phyloP scores from a whole-genome alignment of 306 rosid species.

The Cotoneaster glaucophyllus region DNA sequence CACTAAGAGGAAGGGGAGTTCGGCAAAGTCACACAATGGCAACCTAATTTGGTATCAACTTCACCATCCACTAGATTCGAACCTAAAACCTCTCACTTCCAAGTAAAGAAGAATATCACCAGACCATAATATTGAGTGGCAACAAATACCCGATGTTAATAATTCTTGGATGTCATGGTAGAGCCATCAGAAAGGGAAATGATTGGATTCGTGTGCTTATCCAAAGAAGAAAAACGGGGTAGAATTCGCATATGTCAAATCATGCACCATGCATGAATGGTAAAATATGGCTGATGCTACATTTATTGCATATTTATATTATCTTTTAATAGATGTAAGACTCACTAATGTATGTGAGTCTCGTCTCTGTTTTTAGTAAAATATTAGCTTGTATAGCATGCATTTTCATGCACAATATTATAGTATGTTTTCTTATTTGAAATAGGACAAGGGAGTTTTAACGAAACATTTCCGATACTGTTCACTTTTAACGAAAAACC shows the following conservation, averaged over 20 bases:
- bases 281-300: background rate
- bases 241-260: background rate
- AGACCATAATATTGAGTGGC: no score
- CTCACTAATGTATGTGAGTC: no score
- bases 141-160: background rate
- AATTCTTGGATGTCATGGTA: background rate
- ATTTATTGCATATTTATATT: no score
- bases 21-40: no score
- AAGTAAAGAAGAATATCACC: no score
- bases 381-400: background rate
- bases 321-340: no score
- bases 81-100: no score
- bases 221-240: background rate
- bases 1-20: fast-evolving
- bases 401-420: background rate
- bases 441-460: no score
- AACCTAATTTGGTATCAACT: no score
- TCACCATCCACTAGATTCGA: no score
- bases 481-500: no score
- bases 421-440: background rate
- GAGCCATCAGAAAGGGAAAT: background rate
- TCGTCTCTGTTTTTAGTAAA: background rate
- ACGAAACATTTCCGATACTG: no score
- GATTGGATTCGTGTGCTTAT: background rate
- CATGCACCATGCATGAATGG: background rate